Conservation (phyloP, 495 filamentous ascomycete species). For the Aspergillus steynii region DNA sequence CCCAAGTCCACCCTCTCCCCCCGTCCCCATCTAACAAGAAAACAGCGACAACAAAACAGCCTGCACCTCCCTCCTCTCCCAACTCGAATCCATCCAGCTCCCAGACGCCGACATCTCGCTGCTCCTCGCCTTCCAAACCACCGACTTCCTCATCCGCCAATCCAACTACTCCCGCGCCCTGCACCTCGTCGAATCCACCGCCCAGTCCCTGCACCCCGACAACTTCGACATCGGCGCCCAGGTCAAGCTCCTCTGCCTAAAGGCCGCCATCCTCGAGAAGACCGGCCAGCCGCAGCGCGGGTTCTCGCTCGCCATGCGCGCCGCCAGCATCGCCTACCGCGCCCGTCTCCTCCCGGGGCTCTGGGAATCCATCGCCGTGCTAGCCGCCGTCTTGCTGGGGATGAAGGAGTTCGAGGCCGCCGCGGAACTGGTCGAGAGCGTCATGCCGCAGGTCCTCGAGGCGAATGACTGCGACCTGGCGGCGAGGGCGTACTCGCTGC, state of each 20-base stretch:
- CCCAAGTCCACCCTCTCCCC: background rate
- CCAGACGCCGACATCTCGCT: slow-evolving; percentile 71
- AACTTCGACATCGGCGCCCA: slow-evolving; percentile 74
- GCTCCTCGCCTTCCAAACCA: slow-evolving; percentile 65
- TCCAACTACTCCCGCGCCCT: slow-evolving; percentile 65
- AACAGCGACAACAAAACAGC: slow-evolving; percentile 64
- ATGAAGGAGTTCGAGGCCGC: slow-evolving; percentile 76
- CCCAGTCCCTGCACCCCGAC: slow-evolving; percentile 64
- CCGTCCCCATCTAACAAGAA: slow-evolving; percentile 15
- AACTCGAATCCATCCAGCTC: slow-evolving; percentile 55
- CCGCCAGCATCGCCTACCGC: slow-evolving; percentile 73
- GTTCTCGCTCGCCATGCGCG: slow-evolving; percentile 79
- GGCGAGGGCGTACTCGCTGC: slow-evolving; percentile 68
- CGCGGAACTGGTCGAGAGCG: slow-evolving; percentile 62
- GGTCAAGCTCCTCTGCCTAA: slow-evolving; percentile 72
- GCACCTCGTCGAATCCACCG: slow-evolving; percentile 63
- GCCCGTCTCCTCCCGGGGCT: slow-evolving; percentile 70
- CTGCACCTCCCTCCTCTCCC: slow-evolving; percentile 63
- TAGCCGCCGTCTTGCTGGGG: slow-evolving; percentile 68
- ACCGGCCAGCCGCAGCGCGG: slow-evolving; percentile 75
- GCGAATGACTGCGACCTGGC: slow-evolving; percentile 64
- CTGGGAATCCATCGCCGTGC: slow-evolving; percentile 72
- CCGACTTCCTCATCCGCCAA: slow-evolving; percentile 69
- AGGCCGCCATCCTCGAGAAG: slow-evolving; percentile 70
- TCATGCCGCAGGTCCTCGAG: slow-evolving; percentile 83